phyloP scores from a whole-genome alignment of 2,329 filamentous ascomycete species.

The Aspergillus versicolor region DNA sequence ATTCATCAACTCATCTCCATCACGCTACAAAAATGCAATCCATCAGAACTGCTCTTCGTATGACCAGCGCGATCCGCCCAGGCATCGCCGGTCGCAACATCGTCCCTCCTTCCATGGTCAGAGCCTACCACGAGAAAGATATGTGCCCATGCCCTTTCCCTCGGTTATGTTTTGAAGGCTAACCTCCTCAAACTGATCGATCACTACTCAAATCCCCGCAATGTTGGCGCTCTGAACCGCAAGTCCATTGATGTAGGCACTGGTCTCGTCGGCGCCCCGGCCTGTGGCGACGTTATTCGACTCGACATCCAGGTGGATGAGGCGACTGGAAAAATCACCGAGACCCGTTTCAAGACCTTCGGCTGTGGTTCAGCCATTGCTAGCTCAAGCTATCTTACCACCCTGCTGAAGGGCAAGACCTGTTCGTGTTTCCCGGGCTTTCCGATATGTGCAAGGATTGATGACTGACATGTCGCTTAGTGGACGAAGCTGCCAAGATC shows the following conservation, averaged over 20 bases:
- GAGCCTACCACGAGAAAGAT: constrained; percentile 65
- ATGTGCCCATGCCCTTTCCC: constrained; percentile 33
- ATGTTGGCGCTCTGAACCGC: constrained; percentile 72
- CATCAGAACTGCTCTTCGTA: constrained; percentile 13
- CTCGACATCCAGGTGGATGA: constrained; percentile 91
- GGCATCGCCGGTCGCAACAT: constrained; percentile 9
- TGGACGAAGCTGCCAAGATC: constrained; percentile 89
- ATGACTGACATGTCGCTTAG: constrained; percentile 17
- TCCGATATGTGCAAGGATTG: not conserved
- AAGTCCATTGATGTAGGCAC: constrained; percentile 81
- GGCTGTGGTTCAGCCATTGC: constrained; percentile 94
- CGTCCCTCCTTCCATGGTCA: constrained; percentile 10
- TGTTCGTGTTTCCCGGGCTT: not conserved
- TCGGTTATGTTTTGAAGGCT: constrained; percentile 6
- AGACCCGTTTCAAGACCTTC: constrained; percentile 98
- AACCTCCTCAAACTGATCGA: constrained; percentile 59
- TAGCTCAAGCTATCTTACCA: constrained; percentile 89
- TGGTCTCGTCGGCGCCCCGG: constrained; percentile 85
- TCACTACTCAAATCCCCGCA: constrained; percentile 74
- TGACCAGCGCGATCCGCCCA: constrained; percentile 7
- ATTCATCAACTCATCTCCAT: not conserved
- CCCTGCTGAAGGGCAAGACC: constrained; percentile 93
- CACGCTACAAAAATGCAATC: constrained; percentile 10
- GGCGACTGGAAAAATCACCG: constrained; percentile 80
- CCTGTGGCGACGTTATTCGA: constrained; percentile 92